Evolutionary conservation across 75 land plant species (phyloP).

Genomic region (Pinus albicaulis): DNA sequence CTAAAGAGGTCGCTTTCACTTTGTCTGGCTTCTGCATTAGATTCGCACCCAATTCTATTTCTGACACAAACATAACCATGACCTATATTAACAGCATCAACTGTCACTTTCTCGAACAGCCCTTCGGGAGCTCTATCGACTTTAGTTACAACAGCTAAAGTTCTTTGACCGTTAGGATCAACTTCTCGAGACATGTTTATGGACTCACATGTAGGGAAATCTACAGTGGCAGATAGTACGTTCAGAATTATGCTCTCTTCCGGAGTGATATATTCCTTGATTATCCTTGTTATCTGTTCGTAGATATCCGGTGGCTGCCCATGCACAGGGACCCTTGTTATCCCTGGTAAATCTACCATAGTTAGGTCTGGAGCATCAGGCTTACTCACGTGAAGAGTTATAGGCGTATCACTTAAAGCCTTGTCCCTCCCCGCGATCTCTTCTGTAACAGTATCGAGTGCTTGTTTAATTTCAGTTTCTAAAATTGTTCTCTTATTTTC

Average conservation of each 20-base stretch:
- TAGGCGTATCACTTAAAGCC: constrained; percentile 19
- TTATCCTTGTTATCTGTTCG: constrained; percentile 27
- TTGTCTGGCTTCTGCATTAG: constrained; percentile 13
- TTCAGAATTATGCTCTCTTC: constrained; percentile 37
- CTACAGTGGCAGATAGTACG: constrained; percentile 32
- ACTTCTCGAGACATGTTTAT: constrained; percentile 33
- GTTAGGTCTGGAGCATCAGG: constrained; percentile 26
- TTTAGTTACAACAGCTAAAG: constrained; percentile 38
- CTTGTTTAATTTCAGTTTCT: constrained; percentile 21
- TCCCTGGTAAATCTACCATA: constrained; percentile 44
- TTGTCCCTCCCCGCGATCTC: constrained; percentile 18
- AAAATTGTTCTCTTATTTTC: background rate
- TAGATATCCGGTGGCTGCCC: constrained; percentile 36
- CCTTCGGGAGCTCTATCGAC: constrained; percentile 36
- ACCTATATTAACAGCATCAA: constrained; percentile 35
- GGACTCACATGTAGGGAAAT: constrained; percentile 37
- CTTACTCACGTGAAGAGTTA: constrained; percentile 23
- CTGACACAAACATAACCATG: constrained; percentile 35
- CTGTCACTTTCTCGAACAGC: constrained; percentile 29
- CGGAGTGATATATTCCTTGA: constrained; percentile 21
- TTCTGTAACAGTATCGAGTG: constrained; percentile 15
- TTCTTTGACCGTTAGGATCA: constrained; percentile 25
- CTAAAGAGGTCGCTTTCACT: constrained; percentile 19
- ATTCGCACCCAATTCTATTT: constrained; percentile 19
- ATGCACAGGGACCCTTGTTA: constrained; percentile 36